phyloP scores from a whole-genome alignment of 139 green algal genomes.

The Chlorella sp. region DNA sequence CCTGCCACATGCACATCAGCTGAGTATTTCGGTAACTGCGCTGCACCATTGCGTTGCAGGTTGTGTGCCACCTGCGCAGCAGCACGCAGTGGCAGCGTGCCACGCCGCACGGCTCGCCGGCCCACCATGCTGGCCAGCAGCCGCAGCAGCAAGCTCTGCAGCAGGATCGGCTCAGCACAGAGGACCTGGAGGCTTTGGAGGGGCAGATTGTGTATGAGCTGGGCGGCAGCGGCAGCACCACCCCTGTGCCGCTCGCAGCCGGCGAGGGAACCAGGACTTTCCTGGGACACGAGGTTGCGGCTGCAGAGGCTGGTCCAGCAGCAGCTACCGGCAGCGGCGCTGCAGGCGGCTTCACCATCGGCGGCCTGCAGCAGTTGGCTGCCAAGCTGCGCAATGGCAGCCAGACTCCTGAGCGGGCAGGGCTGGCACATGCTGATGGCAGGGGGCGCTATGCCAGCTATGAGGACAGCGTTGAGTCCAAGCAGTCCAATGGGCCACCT shows the following conservation, averaged over 20 bases:
- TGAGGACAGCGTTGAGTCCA: slow-evolving; percentile 18
- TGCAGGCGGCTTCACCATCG: not conserved
- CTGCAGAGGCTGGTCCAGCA: not conserved
- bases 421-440: not conserved
- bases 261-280: not conserved
- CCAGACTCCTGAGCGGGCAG: not conserved
- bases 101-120: not conserved
- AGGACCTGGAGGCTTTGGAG: not conserved
- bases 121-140: not conserved
- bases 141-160: not conserved
- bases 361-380: slow-evolving; percentile 2
- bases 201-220: slow-evolving; percentile 35
- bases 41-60: not conserved
- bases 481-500: not conserved
- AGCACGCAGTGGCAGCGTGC: not conserved
- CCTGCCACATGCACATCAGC: no score
- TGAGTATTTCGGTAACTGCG: no score
- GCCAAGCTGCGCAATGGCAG: slow-evolving; percentile 22
- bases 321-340: not conserved
- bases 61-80: not conserved
- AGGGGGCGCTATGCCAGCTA: slow-evolving; percentile 6
- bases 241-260: not conserved
- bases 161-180: not conserved
- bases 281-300: not conserved
- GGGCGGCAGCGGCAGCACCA: not conserved